Evolutionary conservation across 225 moss, liverwort and hornwort genomes (phyloP), one percentile per base, ranked within the genome.

Genomic region (Polytrichum commune): DNA sequence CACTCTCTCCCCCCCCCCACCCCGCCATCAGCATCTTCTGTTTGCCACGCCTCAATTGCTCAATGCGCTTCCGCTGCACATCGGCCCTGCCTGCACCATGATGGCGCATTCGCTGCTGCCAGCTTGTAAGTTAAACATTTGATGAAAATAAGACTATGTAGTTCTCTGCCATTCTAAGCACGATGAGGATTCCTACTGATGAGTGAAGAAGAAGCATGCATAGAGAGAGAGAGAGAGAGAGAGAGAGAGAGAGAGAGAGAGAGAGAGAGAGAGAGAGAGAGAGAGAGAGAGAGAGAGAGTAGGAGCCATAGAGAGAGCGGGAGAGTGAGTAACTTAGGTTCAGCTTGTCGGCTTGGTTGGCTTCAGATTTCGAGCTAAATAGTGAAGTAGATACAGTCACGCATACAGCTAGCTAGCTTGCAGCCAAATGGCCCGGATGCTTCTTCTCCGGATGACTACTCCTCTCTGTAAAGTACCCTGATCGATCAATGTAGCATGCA

Each of bases 381-480:
- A 46, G 3, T 16, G 46, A 16, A 46, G 46, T 46, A 46, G 46
- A 46, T 46, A 73, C 30, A 75, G 78, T 62, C 69, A 46, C 56
- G 62, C 72, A 72, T 30, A 35, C 64, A 35, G 55, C 74, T 54
- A 46, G 46, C 3, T 46, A 46, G 46, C 16, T 46, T 13, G 46
- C 46, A 46, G 62, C 79, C 65, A 22, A 63, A 61, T 76, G 69
- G 73, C 56, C 60, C 8, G 13, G 46, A 46, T 46, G 46, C 46
- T 46, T 65, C 66, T 66, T 70, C 73, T 73, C 74, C 72, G 53
- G 75, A 72, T 61, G 66, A 66, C 69, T 73, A 58, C 71, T 85
- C 74, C 71, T 76, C 76, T 79, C 74, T 85, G 82, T 82, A 82
- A 82, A 85, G 79, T 85, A 85, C 64, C 76, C 71, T 74, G 76